These are phyloP conservation scores for Penicillium italicum DNA, from an alignment of 2,329 filamentous ascomycete genomes.

Conservation along the genomic window DNA sequence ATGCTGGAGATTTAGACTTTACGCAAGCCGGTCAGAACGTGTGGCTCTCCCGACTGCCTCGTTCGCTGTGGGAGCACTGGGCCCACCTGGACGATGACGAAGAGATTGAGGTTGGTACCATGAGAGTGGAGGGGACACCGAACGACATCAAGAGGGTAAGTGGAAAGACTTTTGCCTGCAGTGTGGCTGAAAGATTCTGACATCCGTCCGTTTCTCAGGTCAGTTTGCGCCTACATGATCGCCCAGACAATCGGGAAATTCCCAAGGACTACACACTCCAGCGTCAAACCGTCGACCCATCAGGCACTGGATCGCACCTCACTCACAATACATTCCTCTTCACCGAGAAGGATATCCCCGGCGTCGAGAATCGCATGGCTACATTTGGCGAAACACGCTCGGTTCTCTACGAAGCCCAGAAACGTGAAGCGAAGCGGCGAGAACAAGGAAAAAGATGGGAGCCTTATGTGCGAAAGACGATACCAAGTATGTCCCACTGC, in stretches of 20 bases:
- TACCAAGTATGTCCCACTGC: constrained; percentile 58
- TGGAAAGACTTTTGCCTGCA: not conserved
- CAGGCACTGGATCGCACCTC: constrained; percentile 34
- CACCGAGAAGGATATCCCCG: constrained; percentile 85
- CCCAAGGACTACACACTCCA: constrained; percentile 86
- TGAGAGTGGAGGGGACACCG: constrained; percentile 58
- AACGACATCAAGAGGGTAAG: constrained; percentile 50
- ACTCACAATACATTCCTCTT: constrained; percentile 88
- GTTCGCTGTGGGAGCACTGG: constrained; percentile 79
- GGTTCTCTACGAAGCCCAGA: constrained; percentile 46
- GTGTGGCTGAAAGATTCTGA: constrained; percentile 15
- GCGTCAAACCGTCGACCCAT: constrained; percentile 56
- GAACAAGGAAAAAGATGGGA: constrained; percentile 54
- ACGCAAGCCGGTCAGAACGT: constrained; percentile 45
- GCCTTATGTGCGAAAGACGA: constrained; percentile 57
- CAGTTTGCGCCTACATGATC: constrained; percentile 63
- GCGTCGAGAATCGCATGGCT: constrained; percentile 55
- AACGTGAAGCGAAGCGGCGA: constrained; percentile 44
- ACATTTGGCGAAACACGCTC: constrained; percentile 45
- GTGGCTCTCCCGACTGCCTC: constrained; percentile 75
- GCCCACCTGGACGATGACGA: constrained; percentile 70
- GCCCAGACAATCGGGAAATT: constrained; percentile 67
- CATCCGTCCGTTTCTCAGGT: constrained; percentile 52
- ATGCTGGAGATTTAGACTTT: constrained; percentile 63
- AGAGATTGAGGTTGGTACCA: constrained; percentile 75